Evolutionary conservation across 2,329 filamentous ascomycete genomes (phyloP), one percentile per base, ranked within the genome.

Genomic region (Botrytis fabae): DNA sequence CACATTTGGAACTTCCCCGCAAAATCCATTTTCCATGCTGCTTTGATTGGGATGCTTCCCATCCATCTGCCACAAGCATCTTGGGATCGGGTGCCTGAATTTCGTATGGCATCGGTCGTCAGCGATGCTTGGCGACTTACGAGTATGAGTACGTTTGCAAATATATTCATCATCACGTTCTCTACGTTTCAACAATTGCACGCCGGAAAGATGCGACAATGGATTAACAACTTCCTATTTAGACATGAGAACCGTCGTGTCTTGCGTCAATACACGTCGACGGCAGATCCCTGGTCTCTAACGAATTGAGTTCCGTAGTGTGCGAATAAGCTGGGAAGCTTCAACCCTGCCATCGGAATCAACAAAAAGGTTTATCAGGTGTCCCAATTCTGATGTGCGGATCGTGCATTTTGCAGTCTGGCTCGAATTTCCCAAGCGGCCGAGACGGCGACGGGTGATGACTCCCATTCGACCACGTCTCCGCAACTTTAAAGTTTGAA

Each of bases 401-500:
- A 38, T 25, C 38, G 25, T n/a, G n/a, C 38, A 40, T 42, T 35
- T 25, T 1, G 35, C n/a, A 22, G 22, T 7, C 25, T 44, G 32
- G 32, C 28, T 32, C 18, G 28, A 20, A 38, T n/a, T 28, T n/a
- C 32, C 54, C 38, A 48, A 48, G 69, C 57, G 42, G 51, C 42
- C 57, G 35, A 59, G 28, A 70, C 10, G 9, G n/a, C 42, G 57
- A 10, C 57, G 46, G 46, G 16, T 18, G 46, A 68, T 68, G 48
- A 54, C 18, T 51, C 35, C 46, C 51, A 68, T 22, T 68, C 28
- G 64, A 68, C 25, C 25, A 68, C 25, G 22, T 54, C 64, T 68
- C 69, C 69, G 42, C 57, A 70, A 70, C 69, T 63, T 28, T 70
- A 48, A 63, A 70, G 28, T 9, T 63, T 48, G 42, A 70, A 68